A percentile compares a stretch with the other conserved stretches of the same genome.
These are phyloP conservation scores for Plasmodium fragile DNA, from an alignment of 169 alveolate genomes.

Conservation along the genomic window DNA sequence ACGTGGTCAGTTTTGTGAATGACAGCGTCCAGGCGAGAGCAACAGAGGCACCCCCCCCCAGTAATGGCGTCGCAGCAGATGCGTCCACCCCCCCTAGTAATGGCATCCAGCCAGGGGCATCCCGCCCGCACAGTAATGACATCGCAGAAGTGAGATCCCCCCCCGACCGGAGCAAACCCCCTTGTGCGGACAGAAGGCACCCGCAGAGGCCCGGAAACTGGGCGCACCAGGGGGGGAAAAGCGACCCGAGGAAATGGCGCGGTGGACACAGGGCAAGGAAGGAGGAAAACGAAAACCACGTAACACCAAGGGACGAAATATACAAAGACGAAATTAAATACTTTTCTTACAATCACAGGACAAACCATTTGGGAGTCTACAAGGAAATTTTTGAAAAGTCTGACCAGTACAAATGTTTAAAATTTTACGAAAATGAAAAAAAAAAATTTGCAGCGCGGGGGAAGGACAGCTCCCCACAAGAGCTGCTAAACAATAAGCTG, in stretches of 20 bases:
- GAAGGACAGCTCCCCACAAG: neutral
- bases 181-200: neutral
- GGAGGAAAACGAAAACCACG: neutral
- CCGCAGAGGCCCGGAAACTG: neutral
- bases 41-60: neutral
- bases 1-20: slow-evolving; percentile 39
- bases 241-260: neutral
- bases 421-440: slow-evolving; percentile 27
- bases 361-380: slow-evolving; percentile 35
- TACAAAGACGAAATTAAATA: slow-evolving; percentile 27
- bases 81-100: neutral
- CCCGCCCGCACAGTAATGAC: neutral
- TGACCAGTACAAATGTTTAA: slow-evolving; percentile 14
- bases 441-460: neutral
- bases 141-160: neutral
- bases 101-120: neutral
- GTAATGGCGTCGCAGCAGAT: neutral
- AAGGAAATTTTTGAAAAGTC: slow-evolving; percentile 73
- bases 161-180: neutral
- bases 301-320: neutral
- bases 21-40: neutral
- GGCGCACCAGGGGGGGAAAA: neutral
- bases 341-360: slow-evolving; percentile 23
- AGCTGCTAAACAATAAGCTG: neutral
- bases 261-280: neutral